A percentile compares a stretch with the other conserved stretches of the same genome.
Evolutionary conservation across 805 yeast genomes (phyloP).

Genomic region (Osmozyma mogii): DNA sequence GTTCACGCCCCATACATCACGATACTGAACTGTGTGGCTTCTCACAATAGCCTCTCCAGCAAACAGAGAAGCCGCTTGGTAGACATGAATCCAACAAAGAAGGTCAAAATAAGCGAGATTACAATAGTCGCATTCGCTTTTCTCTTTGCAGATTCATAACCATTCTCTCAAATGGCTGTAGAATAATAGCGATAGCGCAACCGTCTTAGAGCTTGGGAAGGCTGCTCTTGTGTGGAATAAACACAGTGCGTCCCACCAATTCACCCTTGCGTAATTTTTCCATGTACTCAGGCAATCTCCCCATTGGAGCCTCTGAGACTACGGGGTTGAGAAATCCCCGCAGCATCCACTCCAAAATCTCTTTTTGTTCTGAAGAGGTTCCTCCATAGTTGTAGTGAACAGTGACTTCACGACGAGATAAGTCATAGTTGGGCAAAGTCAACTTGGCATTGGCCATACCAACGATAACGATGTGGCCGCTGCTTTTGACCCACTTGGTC

Average conservation of each 20-base stretch:
- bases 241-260: slow-evolving; percentile 37
- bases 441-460: slow-evolving; percentile 35
- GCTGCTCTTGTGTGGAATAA: slow-evolving; percentile 11
- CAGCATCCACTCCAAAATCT: slow-evolving; percentile 34
- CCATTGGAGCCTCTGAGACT: slow-evolving; percentile 20
- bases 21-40: no score
- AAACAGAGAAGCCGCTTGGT: no score
- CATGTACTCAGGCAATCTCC: slow-evolving; percentile 28
- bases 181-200: no score
- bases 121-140: no score
- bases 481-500: slow-evolving; percentile 19
- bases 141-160: no score
- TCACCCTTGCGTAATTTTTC: slow-evolving; percentile 29
- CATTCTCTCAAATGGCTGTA: no score
- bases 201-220: no score
- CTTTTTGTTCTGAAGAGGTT: slow-evolving; percentile 33
- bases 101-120: no score
- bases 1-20: no score
- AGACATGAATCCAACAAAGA: no score
- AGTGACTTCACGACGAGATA: slow-evolving; percentile 35
- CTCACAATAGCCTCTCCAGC: no score
- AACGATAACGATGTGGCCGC: slow-evolving; percentile 34
- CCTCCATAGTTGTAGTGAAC: slow-evolving; percentile 39
- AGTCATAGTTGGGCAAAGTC: slow-evolving; percentile 21
- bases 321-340: slow-evolving; percentile 33